Evolutionary conservation across 1,284 basidiomycete genomes (phyloP).

Genomic region (Singerocomus rubriflavus): DNA sequence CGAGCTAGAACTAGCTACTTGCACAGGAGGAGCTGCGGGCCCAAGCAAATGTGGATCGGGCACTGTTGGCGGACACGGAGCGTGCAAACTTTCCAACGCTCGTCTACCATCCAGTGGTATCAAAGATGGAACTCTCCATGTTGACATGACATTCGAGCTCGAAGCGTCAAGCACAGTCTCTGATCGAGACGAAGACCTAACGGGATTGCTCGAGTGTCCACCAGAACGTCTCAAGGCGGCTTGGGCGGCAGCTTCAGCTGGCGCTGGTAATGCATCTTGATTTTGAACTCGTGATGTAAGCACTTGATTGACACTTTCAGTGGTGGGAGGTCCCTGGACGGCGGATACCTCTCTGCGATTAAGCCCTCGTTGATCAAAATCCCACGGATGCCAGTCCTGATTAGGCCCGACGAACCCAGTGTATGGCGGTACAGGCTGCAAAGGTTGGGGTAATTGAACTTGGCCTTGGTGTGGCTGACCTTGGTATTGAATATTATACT

Average conservation of each 20-base stretch:
- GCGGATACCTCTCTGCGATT: slow-evolving; percentile 11
- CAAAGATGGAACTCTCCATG: slow-evolving; percentile 42
- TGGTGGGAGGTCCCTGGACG: slow-evolving; percentile 8
- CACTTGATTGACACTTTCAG: slow-evolving; percentile 6
- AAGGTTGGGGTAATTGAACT: slow-evolving; percentile 28
- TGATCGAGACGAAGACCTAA: slow-evolving; percentile 1
- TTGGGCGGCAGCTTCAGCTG: slow-evolving; percentile 45
- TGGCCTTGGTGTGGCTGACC: slow-evolving; percentile 28
- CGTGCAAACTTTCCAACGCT: slow-evolving; percentile 1
- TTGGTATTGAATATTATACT: slow-evolving; percentile 58
- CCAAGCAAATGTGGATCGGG: slow-evolving; percentile 2
- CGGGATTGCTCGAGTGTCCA: slow-evolving; percentile 7
- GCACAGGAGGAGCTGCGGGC: neutral
- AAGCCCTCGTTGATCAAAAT: slow-evolving; percentile 34
- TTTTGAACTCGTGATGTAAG: slow-evolving; percentile 16
- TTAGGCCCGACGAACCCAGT: slow-evolving; percentile 60
- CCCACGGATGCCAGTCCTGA: slow-evolving; percentile 64
- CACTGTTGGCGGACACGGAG: slow-evolving; percentile 4
- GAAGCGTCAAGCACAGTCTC: slow-evolving; percentile 10
- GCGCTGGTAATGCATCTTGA: slow-evolving; percentile 19
- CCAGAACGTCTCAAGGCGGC: slow-evolving; percentile 41
- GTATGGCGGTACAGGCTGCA: slow-evolving; percentile 44
- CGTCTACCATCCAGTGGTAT: slow-evolving; percentile 49
- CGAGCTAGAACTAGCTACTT: neutral
- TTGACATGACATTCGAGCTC: slow-evolving; percentile 9